Percentiles rank a stretch among this genome's conserved stretches.
phyloP scores from a whole-genome alignment of 2,329 filamentous ascomycete species.

The Scedosporium boydii region DNA sequence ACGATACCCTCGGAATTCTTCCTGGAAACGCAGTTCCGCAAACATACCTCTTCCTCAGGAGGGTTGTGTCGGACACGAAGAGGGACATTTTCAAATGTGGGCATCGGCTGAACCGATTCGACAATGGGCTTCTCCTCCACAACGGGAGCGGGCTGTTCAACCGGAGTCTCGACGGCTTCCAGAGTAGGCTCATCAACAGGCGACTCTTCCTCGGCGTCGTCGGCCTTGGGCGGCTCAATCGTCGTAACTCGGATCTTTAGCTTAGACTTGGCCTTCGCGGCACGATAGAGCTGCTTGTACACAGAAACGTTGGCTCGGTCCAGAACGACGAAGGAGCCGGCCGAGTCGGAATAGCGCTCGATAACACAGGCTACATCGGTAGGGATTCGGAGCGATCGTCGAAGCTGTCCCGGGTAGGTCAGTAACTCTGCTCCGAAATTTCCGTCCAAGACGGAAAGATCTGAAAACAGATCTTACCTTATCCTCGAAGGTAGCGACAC shows the following conservation, averaged over 20 bases:
- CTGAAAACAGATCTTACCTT: constrained; percentile 54
- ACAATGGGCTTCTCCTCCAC: not conserved
- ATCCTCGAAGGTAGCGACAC: constrained; percentile 60
- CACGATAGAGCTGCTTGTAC: constrained; percentile 94
- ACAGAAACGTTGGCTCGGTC: constrained; percentile 69
- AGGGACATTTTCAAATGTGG: too few relatives aligned
- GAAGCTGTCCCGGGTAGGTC: constrained; percentile 17
- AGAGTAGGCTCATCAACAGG: not conserved
- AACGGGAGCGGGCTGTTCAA: not conserved
- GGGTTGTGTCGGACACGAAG: too few relatives aligned
- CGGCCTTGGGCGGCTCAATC: constrained; percentile 26
- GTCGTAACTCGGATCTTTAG: constrained; percentile 72
- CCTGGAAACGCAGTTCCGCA: too few relatives aligned
- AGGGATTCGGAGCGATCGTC: constrained; percentile 25
- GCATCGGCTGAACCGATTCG: too few relatives aligned
- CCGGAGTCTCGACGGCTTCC: constrained; percentile 9
- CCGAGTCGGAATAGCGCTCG: constrained; percentile 93
- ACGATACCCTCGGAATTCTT: not conserved
- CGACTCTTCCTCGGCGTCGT: constrained; percentile 39
- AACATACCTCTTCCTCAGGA: too few relatives aligned
- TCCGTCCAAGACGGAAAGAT: not conserved
- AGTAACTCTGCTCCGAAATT: not conserved
- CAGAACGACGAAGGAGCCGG: constrained; percentile 68
- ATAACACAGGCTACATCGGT: constrained; percentile 43
- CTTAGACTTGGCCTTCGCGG: constrained; percentile 97